Base-by-base conservation (phyloP, 345 rosid species). In the Eucalyptus viminalis region DNA sequence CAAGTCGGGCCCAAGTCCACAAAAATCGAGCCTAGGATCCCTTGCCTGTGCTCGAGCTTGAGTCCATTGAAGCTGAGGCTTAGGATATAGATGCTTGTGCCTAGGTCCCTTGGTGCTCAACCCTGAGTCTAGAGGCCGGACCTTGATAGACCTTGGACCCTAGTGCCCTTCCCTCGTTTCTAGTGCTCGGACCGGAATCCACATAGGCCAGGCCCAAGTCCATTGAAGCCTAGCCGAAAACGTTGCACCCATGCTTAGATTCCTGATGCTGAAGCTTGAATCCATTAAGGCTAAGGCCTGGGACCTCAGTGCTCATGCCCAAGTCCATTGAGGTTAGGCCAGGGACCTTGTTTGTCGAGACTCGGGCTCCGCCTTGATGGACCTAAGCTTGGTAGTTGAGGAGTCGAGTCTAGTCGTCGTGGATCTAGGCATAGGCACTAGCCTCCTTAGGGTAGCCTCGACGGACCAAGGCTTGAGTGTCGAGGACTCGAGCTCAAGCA, bases 351-450 rank as follows among this genome's bases (percentile, higher is more conserved):
- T 22, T 56, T 3, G 6, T 9, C 1, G 0, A 1, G 29, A 56
- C 62, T 56, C 0, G 0, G 1, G 29, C 62, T 2, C 0, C 0
- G 6, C 62, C 29, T 24, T 56, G 13, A 56, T 56, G 29, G 62
- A 56, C 62, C 62, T 24, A 4, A 56, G 13, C 13, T 22, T 56
- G 27, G 62, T 24, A 22, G 29, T 24, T 24, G 29, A 56, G 62
- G 3, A 56, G 24, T 22, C 1, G 0, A 22, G 29, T 10, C 0
- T 56, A 1, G 62, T 22, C 1, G 0, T 56, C 0, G 0, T 22
- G 29, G 62, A 56, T 0, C 62, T 0, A 56, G 0, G 62, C 62
- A 56, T 0, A 56, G 1, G 62, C 27, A 22, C 60, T 56, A 56
- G 27, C 62, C 6, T 56, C 14, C 13, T 24, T 8, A 53, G 24